Base-by-base conservation (phyloP, 2,329 filamentous ascomycete species). In the Arthrobotrys iridis region DNA sequence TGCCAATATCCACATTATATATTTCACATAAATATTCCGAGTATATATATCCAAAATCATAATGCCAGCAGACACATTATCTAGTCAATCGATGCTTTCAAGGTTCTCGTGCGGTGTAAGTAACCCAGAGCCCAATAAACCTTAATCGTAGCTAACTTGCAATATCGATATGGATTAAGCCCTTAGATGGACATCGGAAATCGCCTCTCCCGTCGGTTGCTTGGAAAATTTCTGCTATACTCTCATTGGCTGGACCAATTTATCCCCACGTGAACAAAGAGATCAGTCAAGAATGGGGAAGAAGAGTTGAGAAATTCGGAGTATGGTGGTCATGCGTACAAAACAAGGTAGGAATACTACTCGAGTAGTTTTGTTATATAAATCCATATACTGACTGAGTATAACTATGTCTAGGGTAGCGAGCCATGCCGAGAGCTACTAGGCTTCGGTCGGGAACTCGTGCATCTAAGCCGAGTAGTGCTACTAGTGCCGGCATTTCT, bases 241-340 rank as follows among this genome's bases (percentile, higher is more conserved):
- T 55, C 13, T 35, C 50, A 22, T 37, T 55, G 30, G 50, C 50
- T 3, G 30, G 50, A 10, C 50, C 50, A 30, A 55, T 55, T 22
- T 55, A 55, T 37, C 50, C 50, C 10, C 50, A 18, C 13, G 15
- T 55, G 8, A 55, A 37, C 18, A 55, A 55, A 37, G 50, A 55
- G 3, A 20, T 24, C 13, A 30, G 22, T 13, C 22, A 18, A 24
- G 15, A n/a, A 24, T 55, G 50, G 50, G 50, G 30, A 2, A 28
- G 37, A 18, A 55, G 10, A 5, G 6, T 18, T 24, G 50, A 55
- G 15, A 37, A 20, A 24, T n/a, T 55, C 7, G 50, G 50, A 18
- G 15, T 20, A n/a, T 55, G 50, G 50, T 37, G 50, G 50, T 8
- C 50, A n/a, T 55, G 50, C 24, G 18, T 55, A 2, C 30, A 37